phyloP scores from a whole-genome alignment of 768 basidiomycete species.

The Obba rivulosa region DNA sequence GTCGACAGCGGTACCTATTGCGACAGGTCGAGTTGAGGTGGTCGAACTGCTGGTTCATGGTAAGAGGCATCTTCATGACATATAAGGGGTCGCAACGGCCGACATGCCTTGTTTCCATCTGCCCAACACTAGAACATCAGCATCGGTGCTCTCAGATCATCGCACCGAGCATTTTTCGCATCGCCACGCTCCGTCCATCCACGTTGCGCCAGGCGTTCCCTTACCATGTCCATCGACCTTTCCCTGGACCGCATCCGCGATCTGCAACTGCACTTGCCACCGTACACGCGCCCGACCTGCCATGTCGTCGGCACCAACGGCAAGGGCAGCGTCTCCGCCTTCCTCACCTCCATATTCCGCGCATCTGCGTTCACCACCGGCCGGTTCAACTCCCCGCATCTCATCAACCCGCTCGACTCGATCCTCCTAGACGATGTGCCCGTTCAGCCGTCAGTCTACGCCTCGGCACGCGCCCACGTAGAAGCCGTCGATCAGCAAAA shows the following conservation, averaged over 20 bases:
- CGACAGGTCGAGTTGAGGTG: too few species aligned
- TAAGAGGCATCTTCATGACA: too few species aligned
- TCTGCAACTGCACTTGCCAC: slow-evolving; percentile 50
- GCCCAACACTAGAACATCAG: too few species aligned
- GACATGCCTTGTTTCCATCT: too few species aligned
- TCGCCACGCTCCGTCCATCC: too few species aligned
- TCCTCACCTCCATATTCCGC: slow-evolving; percentile 71
- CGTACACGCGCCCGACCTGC: slow-evolving; percentile 72
- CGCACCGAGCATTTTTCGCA: too few species aligned
- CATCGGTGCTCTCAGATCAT: too few species aligned
- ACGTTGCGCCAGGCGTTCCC: not conserved
- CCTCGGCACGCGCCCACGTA: slow-evolving; percentile 39
- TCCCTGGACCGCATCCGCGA: slow-evolving; percentile 51
- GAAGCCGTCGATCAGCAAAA: slow-evolving; percentile 40
- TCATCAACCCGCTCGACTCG: slow-evolving; percentile 70
- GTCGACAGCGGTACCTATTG: too few species aligned
- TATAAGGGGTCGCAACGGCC: too few species aligned
- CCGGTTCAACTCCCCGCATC: slow-evolving; percentile 90
- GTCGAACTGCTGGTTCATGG: too few species aligned
- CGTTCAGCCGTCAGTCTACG: slow-evolving; percentile 46
- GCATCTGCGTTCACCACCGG: slow-evolving; percentile 59
- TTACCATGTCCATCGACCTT: slow-evolving; percentile 55
- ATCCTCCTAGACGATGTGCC: slow-evolving; percentile 62
- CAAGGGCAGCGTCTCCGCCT: slow-evolving; percentile 88
- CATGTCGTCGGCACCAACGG: slow-evolving; percentile 97